Evolutionary conservation across 2,329 filamentous ascomycete genomes (phyloP), one percentile per base, ranked within the genome.

Genomic region (Aureobasidium sp.): DNA sequence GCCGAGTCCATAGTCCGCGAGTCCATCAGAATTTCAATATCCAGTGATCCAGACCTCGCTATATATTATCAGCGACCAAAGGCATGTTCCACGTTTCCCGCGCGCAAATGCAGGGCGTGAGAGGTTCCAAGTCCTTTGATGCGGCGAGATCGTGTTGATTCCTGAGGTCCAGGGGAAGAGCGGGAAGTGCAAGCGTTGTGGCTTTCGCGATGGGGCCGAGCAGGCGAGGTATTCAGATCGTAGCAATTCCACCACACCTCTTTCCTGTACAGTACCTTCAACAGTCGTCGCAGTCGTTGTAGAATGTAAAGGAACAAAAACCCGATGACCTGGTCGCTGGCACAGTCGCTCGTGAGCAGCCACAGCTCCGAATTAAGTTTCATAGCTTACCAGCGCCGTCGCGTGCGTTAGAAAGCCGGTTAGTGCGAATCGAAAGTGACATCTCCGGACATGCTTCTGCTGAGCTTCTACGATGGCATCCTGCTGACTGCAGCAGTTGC

Each of bases 311-410:
- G n/a, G 36, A 43, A 27, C 54, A 10, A 31, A 55, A 55, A 55
- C 23, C 36, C 53, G 23, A 25, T 55, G 53, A 31, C 42, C 42
- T 15, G 53, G 36, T 42, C 16, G 2, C 25, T 25, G 36, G 33
- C 36, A 27, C 50, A 33, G 31, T 25, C 23, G 51, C 36, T 40
- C 36, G 29, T 42, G 33, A 42, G 53, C 31, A 47, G 23, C 13
- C 40, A 4, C 43, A 61, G 43, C 31, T 48, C 33, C 25, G 27
- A 36, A 23, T 62, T 50, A 53, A 33, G 59, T 62, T 62, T 20
- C 48, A 62, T 62, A 61, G 58, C 58, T 51, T 61, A 61, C 58
- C 58, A 62, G 59, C 47, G 53, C 59, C 59, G 33, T 16, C 45
- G 27, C 48, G 47, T 23, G 48, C 38, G 25, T 9, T 16, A 23